Percentiles rank a stretch among this genome's conserved stretches.
Evolutionary conservation across 257 asterid genomes (phyloP).

Genomic region (Agastache rugosa): DNA sequence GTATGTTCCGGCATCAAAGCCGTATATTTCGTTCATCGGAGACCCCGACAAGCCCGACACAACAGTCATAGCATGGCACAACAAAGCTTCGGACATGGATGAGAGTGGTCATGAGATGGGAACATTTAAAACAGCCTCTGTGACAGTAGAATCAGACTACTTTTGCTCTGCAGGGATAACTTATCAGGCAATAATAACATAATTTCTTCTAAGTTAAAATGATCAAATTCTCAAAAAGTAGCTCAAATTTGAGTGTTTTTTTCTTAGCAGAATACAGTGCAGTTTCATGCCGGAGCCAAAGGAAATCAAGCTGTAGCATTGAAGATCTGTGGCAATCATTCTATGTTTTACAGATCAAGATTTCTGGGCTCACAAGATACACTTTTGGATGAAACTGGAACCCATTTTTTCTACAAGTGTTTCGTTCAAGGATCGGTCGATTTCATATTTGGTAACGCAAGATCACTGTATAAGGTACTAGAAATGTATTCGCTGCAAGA

Average conservation of each 20-base stretch:
- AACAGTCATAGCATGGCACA: conserved; percentile 61
- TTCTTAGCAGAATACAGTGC: conserved; percentile 57
- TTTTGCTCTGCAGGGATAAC: conserved; percentile 68
- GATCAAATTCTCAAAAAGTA: neutral
- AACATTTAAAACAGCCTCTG: conserved; percentile 60
- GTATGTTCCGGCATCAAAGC: conserved; percentile 55
- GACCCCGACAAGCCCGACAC: conserved; percentile 27
- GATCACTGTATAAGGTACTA: conserved; percentile 65
- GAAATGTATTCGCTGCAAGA: neutral
- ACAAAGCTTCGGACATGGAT: conserved; percentile 58
- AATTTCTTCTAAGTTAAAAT: neutral
- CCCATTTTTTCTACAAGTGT: conserved; percentile 60
- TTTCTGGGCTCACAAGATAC: conserved; percentile 81
- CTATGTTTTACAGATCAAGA: conserved; percentile 60
- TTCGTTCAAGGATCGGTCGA: conserved; percentile 69
- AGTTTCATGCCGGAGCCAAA: conserved; percentile 19
- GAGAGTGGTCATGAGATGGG: conserved; percentile 42
- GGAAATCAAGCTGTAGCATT: conserved; percentile 77
- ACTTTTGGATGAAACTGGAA: conserved; percentile 65
- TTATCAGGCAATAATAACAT: conserved; percentile 50
- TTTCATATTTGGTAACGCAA: conserved; percentile 74
- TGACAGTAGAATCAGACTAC: conserved; percentile 58
- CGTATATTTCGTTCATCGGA: conserved; percentile 71
- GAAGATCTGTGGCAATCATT: conserved; percentile 54
- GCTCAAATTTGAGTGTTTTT: neutral